These are phyloP conservation scores for Aspergillus ruber DNA, from an alignment of 2,329 filamentous ascomycete genomes.

Conservation along the genomic window DNA sequence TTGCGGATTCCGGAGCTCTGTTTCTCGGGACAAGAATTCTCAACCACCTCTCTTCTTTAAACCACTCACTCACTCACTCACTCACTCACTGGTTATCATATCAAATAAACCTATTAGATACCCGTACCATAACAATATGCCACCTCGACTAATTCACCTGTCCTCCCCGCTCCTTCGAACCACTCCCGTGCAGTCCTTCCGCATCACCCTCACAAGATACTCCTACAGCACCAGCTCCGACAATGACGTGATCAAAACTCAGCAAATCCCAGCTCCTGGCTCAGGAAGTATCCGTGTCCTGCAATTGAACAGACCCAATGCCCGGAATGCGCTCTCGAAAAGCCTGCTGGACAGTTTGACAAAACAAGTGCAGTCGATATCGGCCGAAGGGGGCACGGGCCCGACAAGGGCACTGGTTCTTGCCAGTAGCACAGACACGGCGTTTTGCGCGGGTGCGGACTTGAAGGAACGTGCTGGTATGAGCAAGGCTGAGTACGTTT, in stretches of 20 bases:
- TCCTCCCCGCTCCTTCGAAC: slow-evolving; percentile 13
- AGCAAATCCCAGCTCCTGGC: slow-evolving; percentile 68
- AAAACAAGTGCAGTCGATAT: slow-evolving; percentile 65
- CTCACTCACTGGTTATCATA: neutral
- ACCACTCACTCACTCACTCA: slow-evolving; percentile 1
- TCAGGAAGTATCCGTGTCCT: slow-evolving; percentile 82
- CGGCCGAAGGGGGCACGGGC: slow-evolving; percentile 51
- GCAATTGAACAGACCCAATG: slow-evolving; percentile 74
- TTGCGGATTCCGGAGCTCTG: slow-evolving; percentile 3
- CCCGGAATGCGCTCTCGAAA: slow-evolving; percentile 85
- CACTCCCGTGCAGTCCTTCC: slow-evolving; percentile 14
- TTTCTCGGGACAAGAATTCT: neutral
- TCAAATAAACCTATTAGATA: slow-evolving; percentile 5
- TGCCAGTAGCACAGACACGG: slow-evolving; percentile 74
- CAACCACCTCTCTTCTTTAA: slow-evolving; percentile 3
- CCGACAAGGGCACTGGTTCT: slow-evolving; percentile 74
- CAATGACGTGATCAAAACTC: slow-evolving; percentile 54
- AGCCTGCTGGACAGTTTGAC: slow-evolving; percentile 67
- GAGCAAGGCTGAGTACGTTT: slow-evolving; percentile 64
- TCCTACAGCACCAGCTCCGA: slow-evolving; percentile 26
- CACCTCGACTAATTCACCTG: slow-evolving; percentile 25
- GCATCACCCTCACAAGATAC: slow-evolving; percentile 24
- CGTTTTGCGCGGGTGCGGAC: slow-evolving; percentile 92
- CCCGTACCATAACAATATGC: slow-evolving; percentile 14
- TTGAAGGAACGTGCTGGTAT: slow-evolving; percentile 80